A percentile compares a stretch with the other conserved stretches of the same genome.
These are phyloP conservation scores for Blastobotrys parvus DNA, from an alignment of 805 yeast species.

Conservation along the genomic window DNA sequence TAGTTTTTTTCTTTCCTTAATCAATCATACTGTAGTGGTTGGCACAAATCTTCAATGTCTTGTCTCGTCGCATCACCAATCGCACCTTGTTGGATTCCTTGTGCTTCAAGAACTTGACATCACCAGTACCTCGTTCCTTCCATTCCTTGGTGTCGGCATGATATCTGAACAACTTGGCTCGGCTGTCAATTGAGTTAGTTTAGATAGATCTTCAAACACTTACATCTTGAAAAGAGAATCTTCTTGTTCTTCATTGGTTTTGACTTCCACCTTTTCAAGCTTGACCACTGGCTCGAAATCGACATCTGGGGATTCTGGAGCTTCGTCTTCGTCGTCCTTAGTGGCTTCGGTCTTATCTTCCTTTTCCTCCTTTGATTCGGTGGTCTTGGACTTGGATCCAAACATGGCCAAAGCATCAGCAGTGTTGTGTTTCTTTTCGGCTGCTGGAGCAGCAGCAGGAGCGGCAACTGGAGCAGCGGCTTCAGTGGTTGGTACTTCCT, in stretches of 20 bases:
- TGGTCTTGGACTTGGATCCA: constrained; percentile 75
- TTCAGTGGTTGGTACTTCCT: constrained; percentile 12
- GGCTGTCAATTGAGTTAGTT: constrained; percentile 16
- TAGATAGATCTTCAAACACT: constrained; percentile 5
- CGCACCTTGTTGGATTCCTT: constrained; percentile 75
- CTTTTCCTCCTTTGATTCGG: constrained; percentile 27
- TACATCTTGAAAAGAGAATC: constrained; percentile 69
- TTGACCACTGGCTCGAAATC: constrained; percentile 96
- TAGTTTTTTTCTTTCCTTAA: too few relatives aligned
- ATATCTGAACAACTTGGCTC: constrained; percentile 93
- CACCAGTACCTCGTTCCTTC: constrained; percentile 99
- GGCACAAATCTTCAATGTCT: constrained; percentile 96
- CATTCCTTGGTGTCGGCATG: constrained; percentile 81
- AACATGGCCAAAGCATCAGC: constrained; percentile 88
- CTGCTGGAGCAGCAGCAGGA: constrained; percentile 14
- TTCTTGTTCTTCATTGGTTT: constrained; percentile 90
- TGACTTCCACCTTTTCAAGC: constrained; percentile 91
- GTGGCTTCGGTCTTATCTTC: constrained; percentile 36
- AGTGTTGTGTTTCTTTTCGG: too few relatives aligned
- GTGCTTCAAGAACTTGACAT: constrained; percentile 90
- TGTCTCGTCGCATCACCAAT: constrained; percentile 97
- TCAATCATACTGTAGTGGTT: constrained; percentile 70
- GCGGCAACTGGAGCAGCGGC: constrained; percentile 6
- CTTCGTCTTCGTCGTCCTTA: constrained; percentile 44
- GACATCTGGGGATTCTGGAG: constrained; percentile 68